Conservation (phyloP, 257 asterid species). For the Ilex aquifolium region DNA sequence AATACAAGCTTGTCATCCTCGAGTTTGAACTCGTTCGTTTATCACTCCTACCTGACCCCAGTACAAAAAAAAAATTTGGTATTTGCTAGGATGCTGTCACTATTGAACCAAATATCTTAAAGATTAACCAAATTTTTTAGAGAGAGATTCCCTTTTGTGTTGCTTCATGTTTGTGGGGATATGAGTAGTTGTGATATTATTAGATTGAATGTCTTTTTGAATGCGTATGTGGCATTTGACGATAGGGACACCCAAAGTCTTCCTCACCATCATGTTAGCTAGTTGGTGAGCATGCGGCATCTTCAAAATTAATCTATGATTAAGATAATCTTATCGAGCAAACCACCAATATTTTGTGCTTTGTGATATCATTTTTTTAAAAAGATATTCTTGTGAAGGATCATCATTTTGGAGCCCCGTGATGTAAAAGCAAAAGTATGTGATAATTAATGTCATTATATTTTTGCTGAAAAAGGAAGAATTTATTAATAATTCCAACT, state of each 20-base stretch:
- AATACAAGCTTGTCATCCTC: too few relatives aligned
- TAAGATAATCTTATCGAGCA: conserved; percentile 40
- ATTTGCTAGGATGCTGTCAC: too few relatives aligned
- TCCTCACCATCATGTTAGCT: conserved; percentile 27
- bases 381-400: conserved; percentile 19
- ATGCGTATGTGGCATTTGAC: conserved; percentile 6
- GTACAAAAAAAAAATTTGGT: too few relatives aligned
- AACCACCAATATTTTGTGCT: conserved; percentile 46
- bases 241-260: conserved; percentile 26
- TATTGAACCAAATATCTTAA: too few relatives aligned
- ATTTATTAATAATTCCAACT: too few relatives aligned
- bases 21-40: too few relatives aligned
- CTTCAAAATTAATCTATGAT: conserved; percentile 16
- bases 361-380: conserved; percentile 23
- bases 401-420: conserved; percentile 46
- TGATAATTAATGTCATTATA: not conserved
- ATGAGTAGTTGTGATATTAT: conserved; percentile 1
- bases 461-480: too few relatives aligned
- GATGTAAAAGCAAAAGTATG: conserved; percentile 24
- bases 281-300: conserved; percentile 37
- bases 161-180: not conserved
- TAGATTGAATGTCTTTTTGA: conserved; percentile 4
- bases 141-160: too few relatives aligned
- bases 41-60: too few relatives aligned
- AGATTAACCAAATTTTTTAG: too few relatives aligned